Conservation (phyloP, 1,284 basidiomycete species). For the Termitomyces sp. region DNA sequence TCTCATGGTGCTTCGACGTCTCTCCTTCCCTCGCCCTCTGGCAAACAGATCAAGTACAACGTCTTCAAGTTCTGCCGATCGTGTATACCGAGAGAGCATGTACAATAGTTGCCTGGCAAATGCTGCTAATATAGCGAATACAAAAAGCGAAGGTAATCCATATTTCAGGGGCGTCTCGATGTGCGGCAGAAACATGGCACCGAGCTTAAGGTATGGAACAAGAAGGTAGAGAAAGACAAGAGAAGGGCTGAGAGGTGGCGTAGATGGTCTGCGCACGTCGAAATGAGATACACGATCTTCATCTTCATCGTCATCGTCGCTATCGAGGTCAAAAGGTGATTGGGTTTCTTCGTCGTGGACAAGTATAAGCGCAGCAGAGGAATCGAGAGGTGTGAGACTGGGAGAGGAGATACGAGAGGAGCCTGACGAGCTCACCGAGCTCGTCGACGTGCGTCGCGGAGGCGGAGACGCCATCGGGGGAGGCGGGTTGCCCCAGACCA, state of each 20-base stretch:
- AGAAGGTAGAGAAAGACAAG: constrained; percentile 65
- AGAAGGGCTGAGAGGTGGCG: constrained; percentile 50
- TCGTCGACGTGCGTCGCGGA: constrained; percentile 12
- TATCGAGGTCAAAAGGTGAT: constrained; percentile 42
- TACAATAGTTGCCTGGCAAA: constrained; percentile 69
- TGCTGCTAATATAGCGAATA: constrained; percentile 52
- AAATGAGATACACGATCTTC: constrained; percentile 35
- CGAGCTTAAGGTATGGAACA: constrained; percentile 62
- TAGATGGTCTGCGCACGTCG: constrained; percentile 38
- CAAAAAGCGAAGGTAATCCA: constrained; percentile 44
- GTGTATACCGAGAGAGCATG: constrained; percentile 64
- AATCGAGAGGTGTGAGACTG: constrained; percentile 14
- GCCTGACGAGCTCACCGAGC: constrained; percentile 15
- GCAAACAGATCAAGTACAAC: constrained; percentile 58
- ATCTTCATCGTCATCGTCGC: constrained; percentile 43
- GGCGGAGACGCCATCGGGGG: constrained; percentile 13
- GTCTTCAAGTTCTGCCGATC: constrained; percentile 58
- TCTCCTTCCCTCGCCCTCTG: constrained; percentile 45
- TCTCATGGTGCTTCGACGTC: constrained; percentile 36
- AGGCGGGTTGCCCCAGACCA: constrained; percentile 17
- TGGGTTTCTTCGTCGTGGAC: constrained; percentile 44
- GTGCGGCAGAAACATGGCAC: constrained; percentile 54
- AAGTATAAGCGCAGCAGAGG: constrained; percentile 52
- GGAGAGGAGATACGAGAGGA: constrained; percentile 17
- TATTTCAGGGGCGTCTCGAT: constrained; percentile 42